These are phyloP conservation scores for Sporisorium exsertum DNA, from an alignment of 1,284 basidiomycete genomes.

Conservation along the genomic window DNA sequence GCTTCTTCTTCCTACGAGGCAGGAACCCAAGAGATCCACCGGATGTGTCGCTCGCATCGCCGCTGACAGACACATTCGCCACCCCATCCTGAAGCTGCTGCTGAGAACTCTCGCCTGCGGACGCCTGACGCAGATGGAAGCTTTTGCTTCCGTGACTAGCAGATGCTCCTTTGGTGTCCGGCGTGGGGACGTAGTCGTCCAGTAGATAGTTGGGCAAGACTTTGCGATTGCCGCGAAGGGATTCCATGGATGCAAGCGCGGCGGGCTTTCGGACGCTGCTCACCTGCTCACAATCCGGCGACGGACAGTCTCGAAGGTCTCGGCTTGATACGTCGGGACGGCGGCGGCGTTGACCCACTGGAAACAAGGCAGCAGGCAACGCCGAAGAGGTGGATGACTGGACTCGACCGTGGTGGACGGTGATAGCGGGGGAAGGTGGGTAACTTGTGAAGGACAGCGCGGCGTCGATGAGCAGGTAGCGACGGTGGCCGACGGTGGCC, in stretches of 20 bases:
- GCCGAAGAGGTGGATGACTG: neutral
- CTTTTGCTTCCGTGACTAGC: constrained; percentile 1
- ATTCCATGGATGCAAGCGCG: constrained; percentile 15
- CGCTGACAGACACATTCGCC: constrained; percentile 1
- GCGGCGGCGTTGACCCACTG: neutral
- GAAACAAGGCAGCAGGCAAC: neutral
- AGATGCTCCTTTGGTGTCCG: constrained; percentile 13
- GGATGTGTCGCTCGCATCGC: constrained; percentile 7
- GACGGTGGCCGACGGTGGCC: neutral
- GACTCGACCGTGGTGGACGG: neutral
- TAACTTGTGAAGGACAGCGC: neutral
- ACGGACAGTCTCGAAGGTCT: neutral
- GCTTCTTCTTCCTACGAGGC: constrained; percentile 43
- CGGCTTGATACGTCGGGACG: neutral
- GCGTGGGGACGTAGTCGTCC: constrained; percentile 30
- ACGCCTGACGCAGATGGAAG: neutral
- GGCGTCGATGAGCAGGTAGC: neutral
- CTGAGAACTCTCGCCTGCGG: constrained; percentile 11
- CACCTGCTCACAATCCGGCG: neutral
- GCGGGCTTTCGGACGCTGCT: neutral
- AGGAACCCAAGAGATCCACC: constrained; percentile 11
- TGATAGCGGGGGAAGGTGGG: neutral
- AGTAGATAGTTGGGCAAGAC: constrained; percentile 50
- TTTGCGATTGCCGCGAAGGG: constrained; percentile 34
- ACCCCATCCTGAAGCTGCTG: constrained; percentile 4